Percentiles rank a stretch among this genome's conserved stretches.
phyloP scores from a whole-genome alignment of 2,329 filamentous ascomycete genomes.

The Xylaria sp. region DNA sequence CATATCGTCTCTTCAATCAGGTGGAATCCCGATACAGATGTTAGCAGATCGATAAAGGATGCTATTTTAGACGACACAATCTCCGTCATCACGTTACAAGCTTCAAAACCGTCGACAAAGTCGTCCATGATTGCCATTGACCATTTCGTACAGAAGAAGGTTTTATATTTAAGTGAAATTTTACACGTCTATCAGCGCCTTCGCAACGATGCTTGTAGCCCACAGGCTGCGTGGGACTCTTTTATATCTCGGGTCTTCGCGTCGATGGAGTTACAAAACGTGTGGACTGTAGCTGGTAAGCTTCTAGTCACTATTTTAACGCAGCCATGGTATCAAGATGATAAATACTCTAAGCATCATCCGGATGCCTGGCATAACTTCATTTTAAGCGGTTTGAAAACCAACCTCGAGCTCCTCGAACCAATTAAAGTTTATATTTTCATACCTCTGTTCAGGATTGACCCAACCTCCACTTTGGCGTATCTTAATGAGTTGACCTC shows the following conservation, averaged over 20 bases:
- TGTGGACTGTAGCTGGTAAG: conserved; percentile 70
- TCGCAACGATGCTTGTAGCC: conserved; percentile 43
- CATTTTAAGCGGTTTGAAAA: conserved; percentile 62
- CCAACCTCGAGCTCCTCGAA: conserved; percentile 66
- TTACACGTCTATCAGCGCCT: conserved; percentile 55
- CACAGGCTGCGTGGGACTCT: conserved; percentile 59
- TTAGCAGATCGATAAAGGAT: conserved; percentile 55
- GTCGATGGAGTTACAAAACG: conserved; percentile 67
- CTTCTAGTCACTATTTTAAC: conserved; percentile 69
- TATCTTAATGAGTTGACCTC: conserved; percentile 71
- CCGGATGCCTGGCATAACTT: conserved; percentile 66
- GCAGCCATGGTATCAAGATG: conserved; percentile 53
- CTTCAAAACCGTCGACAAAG: conserved; percentile 73
- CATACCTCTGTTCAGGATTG: conserved; percentile 69
- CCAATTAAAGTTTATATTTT: conserved; percentile 74
- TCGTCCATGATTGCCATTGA: conserved; percentile 75
- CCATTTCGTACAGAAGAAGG: conserved; percentile 70
- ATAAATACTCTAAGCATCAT: conserved; percentile 50
- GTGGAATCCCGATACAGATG: conserved; percentile 60
- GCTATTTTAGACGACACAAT: conserved; percentile 64
- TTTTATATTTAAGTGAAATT: conserved; percentile 63
- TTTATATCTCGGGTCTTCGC: conserved; percentile 62
- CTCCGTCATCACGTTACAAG: conserved; percentile 69
- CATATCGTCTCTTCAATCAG: conserved; percentile 63
- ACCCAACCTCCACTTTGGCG: conserved; percentile 62